phyloP scores from a whole-genome alignment of 805 yeast genomes.

The Metschnikowia anglica region DNA sequence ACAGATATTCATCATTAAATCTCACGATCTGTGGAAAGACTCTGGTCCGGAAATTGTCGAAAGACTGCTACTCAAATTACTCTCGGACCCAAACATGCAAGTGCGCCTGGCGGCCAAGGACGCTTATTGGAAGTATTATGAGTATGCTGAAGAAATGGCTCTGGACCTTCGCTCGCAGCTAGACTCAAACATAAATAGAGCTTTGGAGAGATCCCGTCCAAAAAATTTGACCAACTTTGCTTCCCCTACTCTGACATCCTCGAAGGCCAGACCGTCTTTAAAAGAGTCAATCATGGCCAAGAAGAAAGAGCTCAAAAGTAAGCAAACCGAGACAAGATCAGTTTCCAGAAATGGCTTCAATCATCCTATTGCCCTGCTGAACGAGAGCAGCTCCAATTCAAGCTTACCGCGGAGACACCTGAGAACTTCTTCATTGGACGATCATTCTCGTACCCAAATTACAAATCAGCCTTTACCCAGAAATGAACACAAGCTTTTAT shows the following conservation, averaged over 20 bases:
- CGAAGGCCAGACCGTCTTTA: constrained; percentile 44
- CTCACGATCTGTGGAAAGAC: constrained; percentile 28
- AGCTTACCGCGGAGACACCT: neutral
- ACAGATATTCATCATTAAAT: constrained; percentile 57
- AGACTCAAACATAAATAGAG: constrained; percentile 51
- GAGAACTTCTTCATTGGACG: neutral
- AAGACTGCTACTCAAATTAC: constrained; percentile 55
- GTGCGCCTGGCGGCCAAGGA: constrained; percentile 76
- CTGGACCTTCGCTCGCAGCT: constrained; percentile 38
- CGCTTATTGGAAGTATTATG: constrained; percentile 69
- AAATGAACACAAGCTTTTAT: neutral
- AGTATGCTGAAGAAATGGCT: constrained; percentile 53
- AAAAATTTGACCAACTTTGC: neutral
- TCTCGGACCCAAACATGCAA: constrained; percentile 75
- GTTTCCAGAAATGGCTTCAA: constrained; percentile 18
- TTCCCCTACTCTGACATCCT: neutral
- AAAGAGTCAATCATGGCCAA: constrained; percentile 48
- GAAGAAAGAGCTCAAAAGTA: constrained; percentile 36
- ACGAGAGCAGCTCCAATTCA: neutral
- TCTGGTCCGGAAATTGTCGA: constrained; percentile 43
- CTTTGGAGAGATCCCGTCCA: constrained; percentile 62
- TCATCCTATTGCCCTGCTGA: neutral
- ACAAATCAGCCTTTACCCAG: neutral
- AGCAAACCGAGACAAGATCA: constrained; percentile 20
- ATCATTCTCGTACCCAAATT: constrained; percentile 1